Evolutionary conservation across 2,329 filamentous ascomycete species (phyloP), one percentile per base, ranked within the genome.

Genomic region (Geosmithia flava): DNA sequence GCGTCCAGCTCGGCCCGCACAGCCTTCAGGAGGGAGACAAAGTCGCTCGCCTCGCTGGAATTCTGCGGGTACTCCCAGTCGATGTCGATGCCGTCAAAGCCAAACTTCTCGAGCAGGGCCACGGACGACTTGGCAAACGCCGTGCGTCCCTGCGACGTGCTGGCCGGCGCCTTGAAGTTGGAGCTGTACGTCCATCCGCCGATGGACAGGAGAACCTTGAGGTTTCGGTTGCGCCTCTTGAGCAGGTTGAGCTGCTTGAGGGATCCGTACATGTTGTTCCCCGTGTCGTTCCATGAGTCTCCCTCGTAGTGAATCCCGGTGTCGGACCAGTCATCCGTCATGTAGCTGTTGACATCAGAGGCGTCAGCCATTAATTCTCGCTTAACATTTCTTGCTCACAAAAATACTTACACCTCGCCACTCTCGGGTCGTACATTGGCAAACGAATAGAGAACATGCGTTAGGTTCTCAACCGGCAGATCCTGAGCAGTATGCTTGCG

Each of bases 131-230:
- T 69, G 8, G 88, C 90, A 65, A 96, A 96, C 1, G 61, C 74
- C 29, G 72, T 69, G 7, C 89, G 78, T 8, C 88, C 87, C 20
- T 75, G 65, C 0, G 78, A 71, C 0, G 85, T 88, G 42, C 84
- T 85, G 1, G 84, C 83, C 0, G 88, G 85, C 27, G 67, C 68
- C n/a, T 78, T 75, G 65, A 96, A 94, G 68, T 95, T 93, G 62
- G 77, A 70, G 53, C 83, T 87, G 64, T 95, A 95, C 0, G 89
- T 95, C 89, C 89, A 96, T 46, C 91, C 91, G 52, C 90, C 90
- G 52, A 96, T 87, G 48, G 84, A 89, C 4, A 96, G 76, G 13
- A 96, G 74, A 3, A 93, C 71, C 64, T 95, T 95, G 52, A 96
- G 72, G 55, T 90, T 82, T 45, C 88, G 83, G 64, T 95, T 86